phyloP scores from a whole-genome alignment of 108 stramenopile genomes.

The Nitzschia sp. region DNA sequence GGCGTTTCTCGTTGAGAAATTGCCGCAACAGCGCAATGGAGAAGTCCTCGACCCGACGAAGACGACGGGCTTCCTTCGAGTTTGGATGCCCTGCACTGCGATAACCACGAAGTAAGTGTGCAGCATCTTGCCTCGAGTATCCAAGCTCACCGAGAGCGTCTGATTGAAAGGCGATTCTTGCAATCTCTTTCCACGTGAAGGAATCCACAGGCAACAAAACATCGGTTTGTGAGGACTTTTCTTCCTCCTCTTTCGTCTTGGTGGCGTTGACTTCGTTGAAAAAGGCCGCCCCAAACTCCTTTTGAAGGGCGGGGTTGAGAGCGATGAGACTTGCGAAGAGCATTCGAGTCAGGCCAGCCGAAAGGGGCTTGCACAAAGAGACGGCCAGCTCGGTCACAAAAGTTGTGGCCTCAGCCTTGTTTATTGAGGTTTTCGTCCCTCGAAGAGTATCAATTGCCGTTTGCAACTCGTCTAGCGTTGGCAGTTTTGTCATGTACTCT shows the following conservation, averaged over 20 bases:
- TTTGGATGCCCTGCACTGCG: slow-evolving; percentile 87
- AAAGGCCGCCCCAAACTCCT: slow-evolving; percentile 63
- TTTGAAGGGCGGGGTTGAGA: slow-evolving; percentile 55
- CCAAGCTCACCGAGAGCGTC: slow-evolving; percentile 84
- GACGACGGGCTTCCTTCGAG: slow-evolving; percentile 81
- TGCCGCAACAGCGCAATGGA: slow-evolving; percentile 61
- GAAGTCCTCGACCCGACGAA: slow-evolving; percentile 76
- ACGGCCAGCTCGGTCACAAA: slow-evolving; percentile 67
- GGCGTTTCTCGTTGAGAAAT: slow-evolving; percentile 30
- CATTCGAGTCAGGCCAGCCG: slow-evolving; percentile 59
- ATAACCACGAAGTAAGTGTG: slow-evolving; percentile 76
- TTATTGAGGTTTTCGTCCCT: slow-evolving; percentile 20
- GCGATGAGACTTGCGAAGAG: slow-evolving; percentile 73
- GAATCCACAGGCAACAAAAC: slow-evolving; percentile 75
- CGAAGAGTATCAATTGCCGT: slow-evolving; percentile 59
- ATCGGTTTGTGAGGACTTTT: slow-evolving; percentile 21
- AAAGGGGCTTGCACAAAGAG: slow-evolving; percentile 69
- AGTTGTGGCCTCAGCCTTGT: slow-evolving; percentile 46
- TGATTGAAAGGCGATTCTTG: slow-evolving; percentile 65
- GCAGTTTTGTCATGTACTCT: slow-evolving; percentile 44
- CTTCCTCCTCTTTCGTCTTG: slow-evolving; percentile 38
- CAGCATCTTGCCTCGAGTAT: slow-evolving; percentile 62
- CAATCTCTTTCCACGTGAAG: slow-evolving; percentile 86
- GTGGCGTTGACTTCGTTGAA: slow-evolving; percentile 57
- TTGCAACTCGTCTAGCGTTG: slow-evolving; percentile 74